Evolutionary conservation across 108 stramenopile genomes (phyloP).

Genomic region (Pseudonitzschia multistriata): DNA sequence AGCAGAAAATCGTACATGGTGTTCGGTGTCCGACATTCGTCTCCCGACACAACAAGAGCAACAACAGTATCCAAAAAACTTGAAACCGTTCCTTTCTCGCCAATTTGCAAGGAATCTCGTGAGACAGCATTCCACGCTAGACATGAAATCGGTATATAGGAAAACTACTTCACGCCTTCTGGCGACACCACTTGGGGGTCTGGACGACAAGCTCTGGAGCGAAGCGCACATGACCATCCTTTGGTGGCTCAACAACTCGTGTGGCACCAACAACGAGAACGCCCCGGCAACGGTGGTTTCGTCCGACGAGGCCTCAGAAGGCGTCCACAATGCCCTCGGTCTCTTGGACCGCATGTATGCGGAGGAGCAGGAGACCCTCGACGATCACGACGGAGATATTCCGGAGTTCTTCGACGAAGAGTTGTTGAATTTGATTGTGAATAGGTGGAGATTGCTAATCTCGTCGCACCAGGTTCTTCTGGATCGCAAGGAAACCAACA

Average conservation of each 20-base stretch:
- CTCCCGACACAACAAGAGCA: not conserved
- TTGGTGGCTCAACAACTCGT: slow-evolving; percentile 20
- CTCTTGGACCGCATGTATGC: slow-evolving; percentile 26
- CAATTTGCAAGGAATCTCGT: not conserved
- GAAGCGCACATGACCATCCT: slow-evolving; percentile 28
- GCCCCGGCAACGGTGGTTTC: not conserved
- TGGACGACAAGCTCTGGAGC: slow-evolving; percentile 20
- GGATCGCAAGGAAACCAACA: not conserved
- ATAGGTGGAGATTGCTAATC: slow-evolving; percentile 31
- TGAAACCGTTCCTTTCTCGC: not conserved
- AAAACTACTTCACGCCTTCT: slow-evolving; percentile 28
- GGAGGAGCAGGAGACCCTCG: slow-evolving; percentile 23
- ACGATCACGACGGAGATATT: not conserved
- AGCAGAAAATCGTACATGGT: not conserved
- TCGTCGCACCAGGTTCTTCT: slow-evolving; percentile 3
- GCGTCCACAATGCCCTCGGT: slow-evolving; percentile 19
- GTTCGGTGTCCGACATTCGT: not conserved
- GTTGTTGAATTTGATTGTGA: slow-evolving; percentile 30
- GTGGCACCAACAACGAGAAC: not conserved
- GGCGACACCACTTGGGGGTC: slow-evolving; percentile 8
- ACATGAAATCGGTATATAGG: slow-evolving; percentile 6
- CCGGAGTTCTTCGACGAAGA: slow-evolving; percentile 29
- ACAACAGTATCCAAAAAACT: too few species aligned
- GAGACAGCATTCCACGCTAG: not conserved
- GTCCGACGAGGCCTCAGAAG: not conserved